These are phyloP conservation scores for Lathyrus tuberosus DNA, from an alignment of 306 rosid species.

Conservation along the genomic window DNA sequence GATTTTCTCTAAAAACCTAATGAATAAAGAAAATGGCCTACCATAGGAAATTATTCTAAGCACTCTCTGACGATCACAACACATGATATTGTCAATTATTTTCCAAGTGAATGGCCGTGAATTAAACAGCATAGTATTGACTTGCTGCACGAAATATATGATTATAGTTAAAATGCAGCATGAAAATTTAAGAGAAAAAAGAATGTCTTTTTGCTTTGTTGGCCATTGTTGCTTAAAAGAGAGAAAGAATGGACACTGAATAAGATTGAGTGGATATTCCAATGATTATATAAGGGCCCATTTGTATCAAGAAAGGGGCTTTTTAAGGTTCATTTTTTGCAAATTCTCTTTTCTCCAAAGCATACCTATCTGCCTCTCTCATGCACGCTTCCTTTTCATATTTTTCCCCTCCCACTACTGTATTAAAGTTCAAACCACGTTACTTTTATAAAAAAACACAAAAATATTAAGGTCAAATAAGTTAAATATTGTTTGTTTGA, in stretches of 20 bases:
- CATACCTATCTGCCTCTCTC: slow-evolving; percentile 22
- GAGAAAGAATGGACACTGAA: slow-evolving; percentile 58
- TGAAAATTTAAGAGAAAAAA: slow-evolving; percentile 27
- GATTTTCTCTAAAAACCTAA: background rate
- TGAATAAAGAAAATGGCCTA: too few relatives aligned
- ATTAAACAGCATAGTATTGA: slow-evolving; percentile 40
- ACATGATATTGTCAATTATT: slow-evolving; percentile 19
- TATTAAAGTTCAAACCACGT: slow-evolving; percentile 17
- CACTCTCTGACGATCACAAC: slow-evolving; percentile 13
- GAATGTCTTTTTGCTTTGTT: slow-evolving; percentile 34
- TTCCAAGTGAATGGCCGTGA: slow-evolving; percentile 18
- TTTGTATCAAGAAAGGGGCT: slow-evolving; percentile 33
- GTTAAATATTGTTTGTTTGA: too few relatives aligned
- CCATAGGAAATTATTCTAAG: background rate
- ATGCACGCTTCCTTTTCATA: slow-evolving; percentile 26
- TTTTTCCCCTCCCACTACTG: slow-evolving; percentile 10
- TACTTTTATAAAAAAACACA: slow-evolving; percentile 16
- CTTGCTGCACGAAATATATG: slow-evolving; percentile 34
- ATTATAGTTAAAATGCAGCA: slow-evolving; percentile 32
- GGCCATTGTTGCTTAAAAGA: slow-evolving; percentile 31
- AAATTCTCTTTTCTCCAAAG: slow-evolving; percentile 28
- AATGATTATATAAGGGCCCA: slow-evolving; percentile 54
- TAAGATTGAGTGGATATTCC: slow-evolving; percentile 62
- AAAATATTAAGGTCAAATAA: too few relatives aligned
- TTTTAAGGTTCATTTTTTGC: slow-evolving; percentile 39